Percentiles rank a stretch among this genome's conserved stretches.
Conservation (phyloP, 2,329 filamentous ascomycete genomes). For the Sporothrix pseudoabietina region DNA sequence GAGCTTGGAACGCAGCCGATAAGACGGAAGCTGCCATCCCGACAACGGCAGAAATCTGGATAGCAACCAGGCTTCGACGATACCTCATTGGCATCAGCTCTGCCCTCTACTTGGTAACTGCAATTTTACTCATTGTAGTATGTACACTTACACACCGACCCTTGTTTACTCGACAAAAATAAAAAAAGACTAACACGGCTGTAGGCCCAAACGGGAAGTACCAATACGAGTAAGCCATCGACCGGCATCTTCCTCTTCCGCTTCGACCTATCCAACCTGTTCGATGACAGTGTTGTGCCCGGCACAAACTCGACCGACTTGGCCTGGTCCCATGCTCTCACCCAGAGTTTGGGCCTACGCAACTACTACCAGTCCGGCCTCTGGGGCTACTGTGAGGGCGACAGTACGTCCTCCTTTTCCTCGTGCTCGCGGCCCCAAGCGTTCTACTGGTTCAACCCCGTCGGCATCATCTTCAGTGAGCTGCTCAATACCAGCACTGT, state of each 20-base stretch:
- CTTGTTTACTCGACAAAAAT: background rate
- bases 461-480: slow-evolving; percentile 76
- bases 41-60: slow-evolving; percentile 34
- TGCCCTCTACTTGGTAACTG: slow-evolving; percentile 70
- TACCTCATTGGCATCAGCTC: slow-evolving; percentile 66
- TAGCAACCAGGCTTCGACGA: slow-evolving; percentile 56
- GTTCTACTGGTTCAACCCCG: slow-evolving; percentile 90
- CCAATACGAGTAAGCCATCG: slow-evolving; percentile 61
- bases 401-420: slow-evolving; percentile 72
- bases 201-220: slow-evolving; percentile 64
- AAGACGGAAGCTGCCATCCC: slow-evolving; percentile 41
- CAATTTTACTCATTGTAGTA: slow-evolving; percentile 79
- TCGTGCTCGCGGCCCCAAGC: slow-evolving; percentile 67
- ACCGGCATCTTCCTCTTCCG: slow-evolving; percentile 80
- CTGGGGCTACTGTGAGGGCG: slow-evolving; percentile 92
- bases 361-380: slow-evolving; percentile 93
- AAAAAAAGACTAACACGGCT: background rate
- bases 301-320: slow-evolving; percentile 64
- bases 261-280: slow-evolving; percentile 79
- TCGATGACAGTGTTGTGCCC: slow-evolving; percentile 54
- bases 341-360: slow-evolving; percentile 80
- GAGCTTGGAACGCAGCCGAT: slow-evolving; percentile 36
- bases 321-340: slow-evolving; percentile 80
- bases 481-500: slow-evolving; percentile 81
- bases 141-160: slow-evolving; percentile 25